phyloP scores from a whole-genome alignment of 176 grass and related monocot genomes.

The Avena atlantica region DNA sequence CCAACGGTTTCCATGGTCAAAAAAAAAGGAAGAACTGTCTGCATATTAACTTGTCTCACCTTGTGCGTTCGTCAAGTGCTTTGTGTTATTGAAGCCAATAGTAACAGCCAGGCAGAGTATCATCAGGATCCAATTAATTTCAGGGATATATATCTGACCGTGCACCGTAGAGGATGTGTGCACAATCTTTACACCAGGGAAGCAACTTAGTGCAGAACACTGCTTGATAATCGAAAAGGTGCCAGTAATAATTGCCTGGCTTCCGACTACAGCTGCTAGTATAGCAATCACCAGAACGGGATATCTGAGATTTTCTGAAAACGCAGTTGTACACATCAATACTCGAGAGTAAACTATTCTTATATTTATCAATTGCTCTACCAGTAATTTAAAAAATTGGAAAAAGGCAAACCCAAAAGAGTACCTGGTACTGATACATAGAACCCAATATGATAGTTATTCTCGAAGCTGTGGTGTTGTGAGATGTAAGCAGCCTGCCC shows the following conservation, averaged over 20 bases:
- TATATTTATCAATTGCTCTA: background rate
- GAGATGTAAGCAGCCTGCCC: slow-evolving; percentile 98
- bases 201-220: slow-evolving; percentile 86
- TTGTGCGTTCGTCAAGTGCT: slow-evolving; percentile 85
- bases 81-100: slow-evolving; percentile 90
- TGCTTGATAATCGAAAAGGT: slow-evolving; percentile 99
- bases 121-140: slow-evolving; percentile 99
- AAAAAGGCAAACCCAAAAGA: slow-evolving; percentile 13
- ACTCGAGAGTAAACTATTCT: slow-evolving; percentile 6
- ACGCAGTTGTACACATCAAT: slow-evolving; percentile 36
- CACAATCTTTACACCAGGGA: slow-evolving; percentile 92
- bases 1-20: too few relatives aligned
- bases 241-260: slow-evolving; percentile 95
- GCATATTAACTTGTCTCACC: slow-evolving; percentile 53
- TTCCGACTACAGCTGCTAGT: slow-evolving; percentile 89
- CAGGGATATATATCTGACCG: slow-evolving; percentile 97
- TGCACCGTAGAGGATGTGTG: slow-evolving; percentile 91
- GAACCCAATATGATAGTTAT: slow-evolving; percentile 89
- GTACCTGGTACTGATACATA: slow-evolving; percentile 99
- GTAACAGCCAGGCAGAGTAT: slow-evolving; percentile 87
- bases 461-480: slow-evolving; percentile 86
- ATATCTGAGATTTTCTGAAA: slow-evolving; percentile 92
- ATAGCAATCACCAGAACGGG: slow-evolving; percentile 94
- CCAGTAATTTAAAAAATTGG: slow-evolving; percentile 3
- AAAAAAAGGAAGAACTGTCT: background rate